Evolutionary conservation across 495 filamentous ascomycete species (phyloP).

Genomic region (Chaetomium cochliodes): DNA sequence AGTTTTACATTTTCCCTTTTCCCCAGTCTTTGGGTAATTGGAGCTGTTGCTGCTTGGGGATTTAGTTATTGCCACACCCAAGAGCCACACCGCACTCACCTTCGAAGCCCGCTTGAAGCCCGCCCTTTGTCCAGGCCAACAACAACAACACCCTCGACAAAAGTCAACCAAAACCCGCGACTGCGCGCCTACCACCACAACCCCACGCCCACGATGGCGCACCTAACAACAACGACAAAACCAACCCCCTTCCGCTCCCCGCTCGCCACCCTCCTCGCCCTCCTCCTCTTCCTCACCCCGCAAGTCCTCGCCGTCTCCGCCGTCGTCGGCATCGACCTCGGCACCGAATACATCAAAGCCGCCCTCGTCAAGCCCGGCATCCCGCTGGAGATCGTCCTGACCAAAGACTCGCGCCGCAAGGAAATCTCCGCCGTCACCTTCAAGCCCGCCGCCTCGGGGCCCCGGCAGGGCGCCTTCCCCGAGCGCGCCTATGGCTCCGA

Average conservation of each 20-base stretch:
- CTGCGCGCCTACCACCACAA: background rate
- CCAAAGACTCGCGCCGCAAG: slow-evolving; percentile 98
- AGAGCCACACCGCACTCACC: background rate
- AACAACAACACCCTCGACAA: background rate
- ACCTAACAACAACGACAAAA: slow-evolving; percentile 39
- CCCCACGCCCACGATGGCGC: slow-evolving; percentile 45
- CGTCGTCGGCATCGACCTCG: slow-evolving; percentile 90
- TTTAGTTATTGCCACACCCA: slow-evolving; percentile 1
- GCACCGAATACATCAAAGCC: slow-evolving; percentile 96
- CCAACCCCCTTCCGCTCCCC: slow-evolving; percentile 37
- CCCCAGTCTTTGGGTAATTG: background rate
- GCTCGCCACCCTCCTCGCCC: slow-evolving; percentile 44
- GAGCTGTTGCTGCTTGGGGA: background rate
- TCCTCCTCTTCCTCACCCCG: slow-evolving; percentile 50
- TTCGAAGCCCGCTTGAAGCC: background rate
- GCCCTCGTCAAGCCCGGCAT: slow-evolving; percentile 96
- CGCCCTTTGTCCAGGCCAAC: no score
- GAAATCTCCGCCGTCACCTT: slow-evolving; percentile 89
- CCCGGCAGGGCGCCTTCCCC: slow-evolving; percentile 60
- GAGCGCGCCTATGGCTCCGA: slow-evolving; percentile 90
- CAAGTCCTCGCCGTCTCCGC: slow-evolving; percentile 58
- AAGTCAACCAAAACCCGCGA: background rate
- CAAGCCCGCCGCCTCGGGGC: slow-evolving; percentile 68
- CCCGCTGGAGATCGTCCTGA: slow-evolving; percentile 95
- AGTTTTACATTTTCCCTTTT: background rate